Evolutionary conservation across 306 rosid species (phyloP).

Genomic region (Mimosa bimucronata): DNA sequence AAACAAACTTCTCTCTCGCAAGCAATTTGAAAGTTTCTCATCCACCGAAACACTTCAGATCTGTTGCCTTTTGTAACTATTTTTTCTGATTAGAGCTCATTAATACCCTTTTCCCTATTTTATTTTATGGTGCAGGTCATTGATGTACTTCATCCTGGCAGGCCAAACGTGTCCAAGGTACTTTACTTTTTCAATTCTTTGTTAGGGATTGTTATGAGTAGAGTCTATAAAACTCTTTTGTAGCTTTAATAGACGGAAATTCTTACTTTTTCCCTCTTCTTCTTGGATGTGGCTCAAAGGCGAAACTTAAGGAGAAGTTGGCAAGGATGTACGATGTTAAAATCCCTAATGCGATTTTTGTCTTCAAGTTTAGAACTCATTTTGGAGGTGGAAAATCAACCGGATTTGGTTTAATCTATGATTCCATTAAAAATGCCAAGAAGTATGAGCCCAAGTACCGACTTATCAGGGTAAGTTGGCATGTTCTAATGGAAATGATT

Average conservation of each 20-base stretch:
- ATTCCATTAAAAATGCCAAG: constrained; percentile 84
- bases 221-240: neutral
- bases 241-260: neutral
- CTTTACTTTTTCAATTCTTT: neutral
- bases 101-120: neutral
- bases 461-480: constrained; percentile 80
- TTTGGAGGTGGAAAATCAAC: constrained; percentile 98
- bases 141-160: constrained; percentile 93
- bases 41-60: neutral
- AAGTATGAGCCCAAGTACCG: constrained; percentile 94
- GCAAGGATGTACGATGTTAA: constrained; percentile 78
- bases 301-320: constrained; percentile 91
- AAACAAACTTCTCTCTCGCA: constrained; percentile 84
- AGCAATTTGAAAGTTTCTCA: constrained; percentile 75
- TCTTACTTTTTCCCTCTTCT: too few species aligned
- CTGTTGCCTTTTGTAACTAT: neutral
- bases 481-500: neutral
- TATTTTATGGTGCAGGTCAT: constrained; percentile 52
- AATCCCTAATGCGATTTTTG: constrained; percentile 82
- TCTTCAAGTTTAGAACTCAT: constrained; percentile 86
- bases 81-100: too few species aligned
- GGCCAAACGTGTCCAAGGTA: constrained; percentile 94
- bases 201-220: neutral
- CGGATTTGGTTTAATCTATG: constrained; percentile 93
- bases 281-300: constrained; percentile 38